Evolutionary conservation across 164 flowering plant species (phyloP), one percentile per base, ranked within the genome.

Genomic region (Chimonanthus salicifolius): DNA sequence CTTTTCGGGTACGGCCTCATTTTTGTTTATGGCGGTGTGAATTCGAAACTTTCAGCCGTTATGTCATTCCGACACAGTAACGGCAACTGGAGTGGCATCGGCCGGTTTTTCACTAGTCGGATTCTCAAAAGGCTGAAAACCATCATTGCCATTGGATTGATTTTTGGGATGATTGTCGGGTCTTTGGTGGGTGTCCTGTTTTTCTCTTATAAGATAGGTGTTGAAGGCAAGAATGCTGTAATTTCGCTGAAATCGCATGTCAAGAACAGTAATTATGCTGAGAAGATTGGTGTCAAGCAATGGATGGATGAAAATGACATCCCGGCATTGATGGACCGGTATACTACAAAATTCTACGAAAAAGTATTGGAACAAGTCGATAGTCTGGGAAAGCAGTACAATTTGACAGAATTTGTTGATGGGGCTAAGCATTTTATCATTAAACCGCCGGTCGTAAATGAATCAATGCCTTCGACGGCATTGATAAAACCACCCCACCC

Each of bases 281-380:
- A 95, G 87, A 89, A 74, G 74, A 79, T 92, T 47, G 99, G 99
- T 8, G 64, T 96, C 33, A 93, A 85, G 85, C 33, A 90, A 68
- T 94, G 99, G 98, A 94, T 94, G 94, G 92, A 90, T 8, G 98
- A 93, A 69, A 92, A 93, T 71, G 97, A 96, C 78, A 87, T 96
- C 16, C 89, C 98, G 13, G 94, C 85, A 7, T 74, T 92, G 88
- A 83, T 94, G 58, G 97, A 96, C 81, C 84, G 11, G 68, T 94
- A 94, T 78, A 83, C 92, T 45, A 79, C 90, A 10, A 77, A 83
- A 81, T 75, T 90, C 54, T 94, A 92, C 68, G 92, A 82, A 33
- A 87, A 94, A 2, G 90, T 92, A 6, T 86, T 82, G 47, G 85
- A 85, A 45, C 97, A 94, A 74, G 84, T 94, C 15, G 99, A 96